Evolutionary conservation across 306 rosid species (phyloP), one percentile per base, ranked within the genome.

Genomic region (Castanea mollissima): DNA sequence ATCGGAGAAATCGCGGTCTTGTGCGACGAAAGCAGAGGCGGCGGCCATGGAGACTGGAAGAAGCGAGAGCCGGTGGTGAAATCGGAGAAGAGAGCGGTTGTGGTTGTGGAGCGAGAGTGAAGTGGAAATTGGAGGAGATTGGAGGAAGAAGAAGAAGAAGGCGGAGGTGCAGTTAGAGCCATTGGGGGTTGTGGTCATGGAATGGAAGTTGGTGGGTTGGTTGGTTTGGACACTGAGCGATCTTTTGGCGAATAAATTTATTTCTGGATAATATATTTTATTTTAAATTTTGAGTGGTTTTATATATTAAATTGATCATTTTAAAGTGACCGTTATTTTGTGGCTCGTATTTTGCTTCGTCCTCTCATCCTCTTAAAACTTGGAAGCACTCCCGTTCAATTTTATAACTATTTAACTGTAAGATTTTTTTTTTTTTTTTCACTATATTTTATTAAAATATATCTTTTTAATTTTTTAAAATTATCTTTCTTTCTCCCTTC

Each of bases 101-200:
- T 34, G 70, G 88, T 44, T 15, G 81, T 34, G 41, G 87, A 29
- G 0, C 69, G 55, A n/a, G 89, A 74, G 31, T 83, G 95, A 44
- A 86, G 86, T 2, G 90, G 91, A 67, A 91, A 80, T 15, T 81
- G 88, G 38, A 89, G 80, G 20, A 87, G 73, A 49, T 74, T 19
- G 49, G 52, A 46, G 51, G 72, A 68, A 2, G 72, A 35, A 59
- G 65, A 59, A 23, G 23, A 23, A 59, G 31, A 1, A 15, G 72
- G 18, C 2, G 54, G 82, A 3, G 94, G 85, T 77, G 81, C 86
- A 69, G 86, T 75, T 32, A 87, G 74, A 65, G 98, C 89, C 99
- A 96, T 95, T 25, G 1, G 57, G 54, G 41, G 55, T 49, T 49
- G 74, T 35, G 88, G 77, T 76, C 88, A 86, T 88, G 88, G 78